A percentile compares a stretch with the other conserved stretches of the same genome.
These are phyloP conservation scores for Euphorbia celastroides DNA, from an alignment of 441 rosid genomes.

Conservation along the genomic window DNA sequence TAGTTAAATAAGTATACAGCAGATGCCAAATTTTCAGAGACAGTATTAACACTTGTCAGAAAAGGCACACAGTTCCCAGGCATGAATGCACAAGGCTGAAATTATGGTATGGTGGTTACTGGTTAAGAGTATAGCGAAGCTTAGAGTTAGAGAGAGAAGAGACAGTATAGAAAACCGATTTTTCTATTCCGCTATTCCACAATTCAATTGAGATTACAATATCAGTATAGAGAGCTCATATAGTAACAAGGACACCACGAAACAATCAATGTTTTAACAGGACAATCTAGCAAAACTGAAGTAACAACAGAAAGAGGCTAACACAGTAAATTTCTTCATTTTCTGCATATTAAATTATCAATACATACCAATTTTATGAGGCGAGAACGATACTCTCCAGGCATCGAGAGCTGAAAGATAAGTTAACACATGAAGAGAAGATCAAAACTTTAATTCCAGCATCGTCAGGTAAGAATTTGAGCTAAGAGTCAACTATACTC, in stretches of 20 bases:
- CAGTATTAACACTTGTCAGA: background rate
- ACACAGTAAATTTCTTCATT: too few relatives aligned
- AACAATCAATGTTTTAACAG: too few relatives aligned
- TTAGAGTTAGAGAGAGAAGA: too few relatives aligned
- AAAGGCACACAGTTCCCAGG: background rate
- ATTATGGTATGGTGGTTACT: too few relatives aligned
- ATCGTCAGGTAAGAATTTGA: background rate
- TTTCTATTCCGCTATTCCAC: too few relatives aligned
- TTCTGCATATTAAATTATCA: background rate
- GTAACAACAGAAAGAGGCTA: too few relatives aligned
- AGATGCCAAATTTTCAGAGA: background rate
- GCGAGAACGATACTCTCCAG: conserved; percentile 82
- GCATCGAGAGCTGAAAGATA: conserved; percentile 74
- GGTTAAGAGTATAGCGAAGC: too few relatives aligned
- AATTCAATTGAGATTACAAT: too few relatives aligned
- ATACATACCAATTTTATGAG: conserved; percentile 85
- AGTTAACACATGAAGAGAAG: conserved; percentile 4
- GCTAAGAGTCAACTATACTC: background rate
- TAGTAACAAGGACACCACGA: too few relatives aligned
- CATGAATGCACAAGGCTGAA: background rate
- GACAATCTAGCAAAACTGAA: too few relatives aligned
- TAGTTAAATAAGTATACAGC: background rate
- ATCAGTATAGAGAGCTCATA: too few relatives aligned
- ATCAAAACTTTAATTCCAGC: background rate
- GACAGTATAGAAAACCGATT: too few relatives aligned